phyloP scores from a whole-genome alignment of 768 basidiomycete species.

The Cystofilobasidium bisporidii region DNA sequence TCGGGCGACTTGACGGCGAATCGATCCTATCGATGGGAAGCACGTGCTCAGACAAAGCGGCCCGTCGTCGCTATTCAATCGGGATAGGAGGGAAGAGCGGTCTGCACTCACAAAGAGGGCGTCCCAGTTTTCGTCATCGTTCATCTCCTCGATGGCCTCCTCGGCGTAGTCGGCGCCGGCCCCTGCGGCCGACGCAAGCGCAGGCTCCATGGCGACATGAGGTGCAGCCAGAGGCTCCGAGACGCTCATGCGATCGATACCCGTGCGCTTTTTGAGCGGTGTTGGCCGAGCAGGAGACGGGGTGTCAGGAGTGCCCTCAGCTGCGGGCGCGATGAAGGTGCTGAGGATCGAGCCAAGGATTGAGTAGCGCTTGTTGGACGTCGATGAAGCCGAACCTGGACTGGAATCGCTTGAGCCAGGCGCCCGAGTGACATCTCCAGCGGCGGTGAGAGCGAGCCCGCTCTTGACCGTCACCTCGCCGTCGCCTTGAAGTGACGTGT shows the following conservation, averaged over 20 bases:
- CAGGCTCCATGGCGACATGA: conserved; percentile 44
- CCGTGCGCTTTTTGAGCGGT: conserved; percentile 39
- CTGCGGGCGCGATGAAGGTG: background rate
- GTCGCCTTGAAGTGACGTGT: background rate
- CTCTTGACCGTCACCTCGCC: background rate
- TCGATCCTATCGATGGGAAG: background rate
- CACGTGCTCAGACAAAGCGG: background rate
- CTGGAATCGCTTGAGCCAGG: background rate
- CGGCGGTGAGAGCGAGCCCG: background rate
- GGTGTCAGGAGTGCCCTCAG: background rate
- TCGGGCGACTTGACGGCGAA: background rate
- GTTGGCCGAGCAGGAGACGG: conserved; percentile 42
- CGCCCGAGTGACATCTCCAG: background rate
- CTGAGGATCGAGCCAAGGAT: conserved; percentile 15
- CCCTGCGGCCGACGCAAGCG: too few relatives aligned
- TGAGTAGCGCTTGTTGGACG: conserved; percentile 3
- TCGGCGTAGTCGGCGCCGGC: too few relatives aligned
- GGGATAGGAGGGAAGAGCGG: conserved; percentile 46
- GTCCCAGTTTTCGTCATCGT: conserved; percentile 49
- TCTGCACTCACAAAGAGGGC: conserved; percentile 54
- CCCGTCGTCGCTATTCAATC: too few relatives aligned
- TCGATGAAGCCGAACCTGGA: background rate
- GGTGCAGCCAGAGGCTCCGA: conserved; percentile 46
- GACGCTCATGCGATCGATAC: conserved; percentile 23
- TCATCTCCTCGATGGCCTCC: conserved; percentile 37